Conservation (phyloP, 164 flowering plant species). For the Nymphaea colorata region DNA sequence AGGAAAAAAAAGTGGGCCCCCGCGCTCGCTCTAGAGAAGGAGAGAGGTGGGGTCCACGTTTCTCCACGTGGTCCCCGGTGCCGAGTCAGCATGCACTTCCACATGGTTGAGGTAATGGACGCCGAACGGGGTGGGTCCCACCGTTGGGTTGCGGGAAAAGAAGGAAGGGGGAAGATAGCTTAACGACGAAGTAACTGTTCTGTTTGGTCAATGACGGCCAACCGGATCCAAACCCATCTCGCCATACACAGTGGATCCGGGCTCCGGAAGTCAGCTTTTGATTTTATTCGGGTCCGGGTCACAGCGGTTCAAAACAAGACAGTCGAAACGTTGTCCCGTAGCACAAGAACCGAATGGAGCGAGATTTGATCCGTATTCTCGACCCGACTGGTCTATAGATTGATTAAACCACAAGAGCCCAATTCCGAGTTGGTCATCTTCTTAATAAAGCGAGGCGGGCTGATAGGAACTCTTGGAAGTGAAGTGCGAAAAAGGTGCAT, state of each 20-base stretch:
- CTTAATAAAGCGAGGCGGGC: too few relatives aligned
- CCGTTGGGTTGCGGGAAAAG: not conserved
- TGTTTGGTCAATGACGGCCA: not conserved
- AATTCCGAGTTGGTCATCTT: too few relatives aligned
- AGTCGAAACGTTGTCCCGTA: too few relatives aligned
- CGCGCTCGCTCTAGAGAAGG: not conserved
- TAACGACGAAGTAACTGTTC: conserved; percentile 14
- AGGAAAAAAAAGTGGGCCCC: not conserved
- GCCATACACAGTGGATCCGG: too few relatives aligned
- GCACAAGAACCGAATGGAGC: too few relatives aligned
- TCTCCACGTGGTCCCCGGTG: conserved; percentile 1
- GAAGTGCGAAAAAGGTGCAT: too few relatives aligned
- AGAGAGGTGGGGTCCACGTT: not conserved
- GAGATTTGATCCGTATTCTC: too few relatives aligned
- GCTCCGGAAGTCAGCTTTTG: not conserved
- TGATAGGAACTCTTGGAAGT: too few relatives aligned
- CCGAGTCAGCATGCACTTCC: conserved; percentile 50
- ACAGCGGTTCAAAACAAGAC: not conserved
- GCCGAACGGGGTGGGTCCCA: conserved; percentile 4
- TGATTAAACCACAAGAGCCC: too few relatives aligned
- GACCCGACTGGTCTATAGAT: too few relatives aligned
- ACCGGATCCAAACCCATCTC: not conserved
- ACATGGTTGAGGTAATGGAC: not conserved
- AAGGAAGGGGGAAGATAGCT: conserved; percentile 9
- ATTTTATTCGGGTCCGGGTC: not conserved